Evolutionary conservation across 2,329 filamentous ascomycete species (phyloP).

Genomic region (Coniochaeta ligniaria): DNA sequence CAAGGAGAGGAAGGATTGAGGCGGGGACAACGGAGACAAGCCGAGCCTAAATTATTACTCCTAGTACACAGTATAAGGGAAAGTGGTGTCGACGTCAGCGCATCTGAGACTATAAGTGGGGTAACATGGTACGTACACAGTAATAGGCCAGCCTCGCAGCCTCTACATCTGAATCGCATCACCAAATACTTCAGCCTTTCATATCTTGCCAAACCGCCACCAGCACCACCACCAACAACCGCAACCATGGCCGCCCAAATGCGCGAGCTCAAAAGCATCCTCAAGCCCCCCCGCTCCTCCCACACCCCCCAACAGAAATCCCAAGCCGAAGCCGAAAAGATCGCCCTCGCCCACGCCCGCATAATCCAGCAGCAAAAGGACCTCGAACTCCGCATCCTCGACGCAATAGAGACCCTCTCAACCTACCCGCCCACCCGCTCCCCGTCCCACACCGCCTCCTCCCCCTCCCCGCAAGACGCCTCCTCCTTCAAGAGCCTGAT

Average conservation of each 20-base stretch:
- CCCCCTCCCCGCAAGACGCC: conserved; percentile 51
- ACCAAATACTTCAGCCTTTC: neutral
- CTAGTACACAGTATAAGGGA: too few species aligned
- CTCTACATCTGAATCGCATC: neutral
- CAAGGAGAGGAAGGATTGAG: neutral
- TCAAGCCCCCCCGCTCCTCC: conserved; percentile 41
- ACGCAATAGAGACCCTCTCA: conserved; percentile 64
- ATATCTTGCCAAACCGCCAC: neutral
- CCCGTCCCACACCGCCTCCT: conserved; percentile 31
- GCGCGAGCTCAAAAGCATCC: conserved; percentile 42
- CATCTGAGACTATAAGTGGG: conserved; percentile 1
- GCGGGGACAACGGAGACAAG: neutral
- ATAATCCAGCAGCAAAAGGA: conserved; percentile 78
- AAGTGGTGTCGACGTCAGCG: conserved; percentile 8
- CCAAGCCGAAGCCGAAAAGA: conserved; percentile 40
- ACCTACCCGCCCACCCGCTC: conserved; percentile 39
- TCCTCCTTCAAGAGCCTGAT: conserved; percentile 59
- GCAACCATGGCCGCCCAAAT: neutral
- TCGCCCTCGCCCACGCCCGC: conserved; percentile 75
- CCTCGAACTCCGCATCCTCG: conserved; percentile 66
- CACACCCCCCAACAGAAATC: conserved; percentile 30
- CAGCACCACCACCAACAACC: neutral
- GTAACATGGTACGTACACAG: neutral
- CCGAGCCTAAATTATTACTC: neutral
- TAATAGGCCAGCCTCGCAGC: neutral